A percentile compares a stretch with the other conserved stretches of the same genome.
These are phyloP conservation scores for Brassica cretica DNA, from an alignment of 345 rosid species.

Conservation along the genomic window DNA sequence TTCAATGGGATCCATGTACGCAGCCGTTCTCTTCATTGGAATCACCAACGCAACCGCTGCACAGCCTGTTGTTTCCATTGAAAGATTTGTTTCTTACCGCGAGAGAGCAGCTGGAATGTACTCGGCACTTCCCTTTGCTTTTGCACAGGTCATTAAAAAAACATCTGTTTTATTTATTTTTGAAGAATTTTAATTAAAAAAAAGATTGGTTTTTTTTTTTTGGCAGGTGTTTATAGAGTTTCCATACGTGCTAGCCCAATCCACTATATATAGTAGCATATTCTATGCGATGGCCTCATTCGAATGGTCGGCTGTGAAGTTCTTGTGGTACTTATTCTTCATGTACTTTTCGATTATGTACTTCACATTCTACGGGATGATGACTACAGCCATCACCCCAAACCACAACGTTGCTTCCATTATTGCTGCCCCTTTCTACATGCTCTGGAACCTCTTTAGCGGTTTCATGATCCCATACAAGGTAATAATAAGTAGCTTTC, in stretches of 20 bases:
- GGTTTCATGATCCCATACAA: conserved; percentile 94
- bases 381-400: conserved; percentile 96
- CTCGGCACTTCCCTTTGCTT: conserved; percentile 86
- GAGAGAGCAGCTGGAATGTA: conserved; percentile 98
- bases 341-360: conserved; percentile 86
- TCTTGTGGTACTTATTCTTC: conserved; percentile 87
- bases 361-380: conserved; percentile 97
- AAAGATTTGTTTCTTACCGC: conserved; percentile 89
- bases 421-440: conserved; percentile 88
- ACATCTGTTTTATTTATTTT: background rate
- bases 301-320: conserved; percentile 79
- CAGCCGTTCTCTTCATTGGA: conserved; percentile 86
- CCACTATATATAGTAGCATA: conserved; percentile 66
- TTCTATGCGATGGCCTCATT: conserved; percentile 93
- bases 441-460: conserved; percentile 99
- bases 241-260: conserved; percentile 83
- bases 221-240: conserved; percentile 92
- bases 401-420: conserved; percentile 92
- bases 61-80: conserved; percentile 95
- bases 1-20: conserved; percentile 96
- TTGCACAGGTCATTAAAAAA: conserved; percentile 69
- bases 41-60: conserved; percentile 87
- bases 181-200: background rate
- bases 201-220: background rate
- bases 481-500: conserved; percentile 47